phyloP scores from a whole-genome alignment of 306 rosid genomes.

The Medicago lupulina region DNA sequence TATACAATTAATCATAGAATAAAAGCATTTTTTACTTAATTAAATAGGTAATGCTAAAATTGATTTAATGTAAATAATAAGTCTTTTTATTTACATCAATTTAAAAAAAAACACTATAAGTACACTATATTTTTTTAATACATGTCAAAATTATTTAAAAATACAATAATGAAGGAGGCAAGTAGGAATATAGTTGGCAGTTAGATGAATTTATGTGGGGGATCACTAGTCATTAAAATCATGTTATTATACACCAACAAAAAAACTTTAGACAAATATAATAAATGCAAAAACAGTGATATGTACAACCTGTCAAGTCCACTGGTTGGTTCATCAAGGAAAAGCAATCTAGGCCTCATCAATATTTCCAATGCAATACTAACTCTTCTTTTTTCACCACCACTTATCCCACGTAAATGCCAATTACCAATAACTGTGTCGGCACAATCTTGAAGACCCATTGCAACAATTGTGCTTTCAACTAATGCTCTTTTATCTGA shows the following conservation, averaged over 20 bases:
- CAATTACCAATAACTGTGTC: slow-evolving; percentile 95
- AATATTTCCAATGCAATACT: slow-evolving; percentile 95
- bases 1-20: background rate
- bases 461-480: slow-evolving; percentile 88
- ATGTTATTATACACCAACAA: background rate
- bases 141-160: background rate
- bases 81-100: background rate
- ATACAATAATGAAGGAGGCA: background rate
- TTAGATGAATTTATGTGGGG: background rate
- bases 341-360: slow-evolving; percentile 88
- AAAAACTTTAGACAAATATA: slow-evolving; percentile 6
- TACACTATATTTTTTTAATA: no score
- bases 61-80: background rate
- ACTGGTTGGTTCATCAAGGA: slow-evolving; percentile 98
- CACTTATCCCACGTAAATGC: slow-evolving; percentile 97
- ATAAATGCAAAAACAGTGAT: slow-evolving; percentile 45
- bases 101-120: background rate
- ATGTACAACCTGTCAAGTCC: slow-evolving; percentile 86
- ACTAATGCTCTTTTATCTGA: slow-evolving; percentile 72
- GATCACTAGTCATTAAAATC: background rate
- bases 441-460: slow-evolving; percentile 98
- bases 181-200: background rate
- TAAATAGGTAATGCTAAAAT: background rate
- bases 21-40: background rate
- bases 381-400: slow-evolving; percentile 95